Conservation (phyloP, 2,329 filamentous ascomycete species). For the Hymenoscyphus linearis region DNA sequence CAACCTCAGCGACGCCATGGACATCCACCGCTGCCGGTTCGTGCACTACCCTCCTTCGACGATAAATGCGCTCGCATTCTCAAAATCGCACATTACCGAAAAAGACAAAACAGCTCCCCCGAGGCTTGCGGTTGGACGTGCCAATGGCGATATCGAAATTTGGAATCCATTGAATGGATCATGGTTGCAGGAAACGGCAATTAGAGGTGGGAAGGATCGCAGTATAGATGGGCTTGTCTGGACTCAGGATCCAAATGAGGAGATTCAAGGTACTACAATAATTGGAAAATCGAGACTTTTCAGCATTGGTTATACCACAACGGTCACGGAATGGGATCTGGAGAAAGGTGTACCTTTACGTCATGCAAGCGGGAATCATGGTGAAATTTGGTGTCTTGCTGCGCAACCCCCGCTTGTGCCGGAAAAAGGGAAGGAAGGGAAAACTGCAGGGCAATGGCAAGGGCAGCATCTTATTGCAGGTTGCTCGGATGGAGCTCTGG, state of each 20-base stretch:
- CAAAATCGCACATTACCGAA: slow-evolving; percentile 58
- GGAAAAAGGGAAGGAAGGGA: slow-evolving; percentile 27
- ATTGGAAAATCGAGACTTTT: slow-evolving; percentile 79
- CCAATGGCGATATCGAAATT: slow-evolving; percentile 95
- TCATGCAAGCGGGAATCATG: slow-evolving; percentile 86
- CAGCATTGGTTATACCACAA: slow-evolving; percentile 90
- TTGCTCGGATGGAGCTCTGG: slow-evolving; percentile 85
- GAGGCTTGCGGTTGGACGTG: slow-evolving; percentile 81
- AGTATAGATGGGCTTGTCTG: slow-evolving; percentile 89
- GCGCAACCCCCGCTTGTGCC: slow-evolving; percentile 58
- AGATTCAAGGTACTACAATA: slow-evolving; percentile 54
- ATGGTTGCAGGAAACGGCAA: slow-evolving; percentile 87
- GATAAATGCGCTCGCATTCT: slow-evolving; percentile 94
- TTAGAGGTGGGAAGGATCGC: slow-evolving; percentile 76
- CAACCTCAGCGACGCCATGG: slow-evolving; percentile 52
- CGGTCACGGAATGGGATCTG: slow-evolving; percentile 93
- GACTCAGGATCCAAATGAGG: slow-evolving; percentile 78
- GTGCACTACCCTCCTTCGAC: slow-evolving; percentile 85
- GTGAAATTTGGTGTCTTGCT: slow-evolving; percentile 94
- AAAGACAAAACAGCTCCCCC: slow-evolving; percentile 52
- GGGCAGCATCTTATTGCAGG: slow-evolving; percentile 72
- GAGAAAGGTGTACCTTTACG: slow-evolving; percentile 70
- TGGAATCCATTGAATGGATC: slow-evolving; percentile 76
- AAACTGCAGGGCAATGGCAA: slow-evolving; percentile 20
- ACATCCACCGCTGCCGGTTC: slow-evolving; percentile 95